A percentile compares a stretch with the other conserved stretches of the same genome.
These are phyloP conservation scores for Casuarina equisetifolia DNA, from an alignment of 306 rosid genomes.

Conservation along the genomic window DNA sequence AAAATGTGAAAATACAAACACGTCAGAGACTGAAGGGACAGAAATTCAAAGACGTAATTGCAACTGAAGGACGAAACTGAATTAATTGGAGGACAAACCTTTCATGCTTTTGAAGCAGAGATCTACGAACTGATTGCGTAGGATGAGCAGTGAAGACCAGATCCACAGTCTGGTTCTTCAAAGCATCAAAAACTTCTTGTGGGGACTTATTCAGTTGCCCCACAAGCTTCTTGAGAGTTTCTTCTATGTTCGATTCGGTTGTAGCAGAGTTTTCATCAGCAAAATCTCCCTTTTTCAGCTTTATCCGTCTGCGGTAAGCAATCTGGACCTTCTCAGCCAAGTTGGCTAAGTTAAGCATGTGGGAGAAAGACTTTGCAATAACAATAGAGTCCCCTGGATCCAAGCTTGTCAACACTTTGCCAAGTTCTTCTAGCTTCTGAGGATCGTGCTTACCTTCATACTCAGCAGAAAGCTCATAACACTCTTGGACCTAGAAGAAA, in stretches of 20 bases:
- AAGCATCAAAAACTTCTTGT: constrained; percentile 92
- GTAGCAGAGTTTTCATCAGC: constrained; percentile 85
- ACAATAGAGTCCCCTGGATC: constrained; percentile 97
- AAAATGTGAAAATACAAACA: too few species aligned
- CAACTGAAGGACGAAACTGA: not conserved
- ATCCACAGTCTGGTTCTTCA: constrained; percentile 95
- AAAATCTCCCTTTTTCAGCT: constrained; percentile 87
- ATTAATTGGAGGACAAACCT: constrained; percentile 51
- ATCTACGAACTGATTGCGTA: constrained; percentile 92
- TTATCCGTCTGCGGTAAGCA: constrained; percentile 81
- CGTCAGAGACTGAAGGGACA: not conserved
- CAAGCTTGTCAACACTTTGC: constrained; percentile 76
- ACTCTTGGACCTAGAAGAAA: constrained; percentile 76
- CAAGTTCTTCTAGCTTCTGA: constrained; percentile 81
- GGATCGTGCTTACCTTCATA: constrained; percentile 90
- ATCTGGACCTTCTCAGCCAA: constrained; percentile 99
- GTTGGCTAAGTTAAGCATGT: constrained; percentile 99
- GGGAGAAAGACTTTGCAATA: constrained; percentile 84
- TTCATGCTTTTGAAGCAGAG: constrained; percentile 97
- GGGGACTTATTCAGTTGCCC: constrained; percentile 73
- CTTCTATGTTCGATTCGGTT: constrained; percentile 96
- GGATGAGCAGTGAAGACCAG: constrained; percentile 98
- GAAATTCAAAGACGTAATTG: not conserved
- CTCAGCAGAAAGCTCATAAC: constrained; percentile 94
- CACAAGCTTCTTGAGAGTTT: constrained; percentile 91